Base-by-base conservation (phyloP, 2,329 filamentous ascomycete genomes). In the Ophiostoma populinum region DNA sequence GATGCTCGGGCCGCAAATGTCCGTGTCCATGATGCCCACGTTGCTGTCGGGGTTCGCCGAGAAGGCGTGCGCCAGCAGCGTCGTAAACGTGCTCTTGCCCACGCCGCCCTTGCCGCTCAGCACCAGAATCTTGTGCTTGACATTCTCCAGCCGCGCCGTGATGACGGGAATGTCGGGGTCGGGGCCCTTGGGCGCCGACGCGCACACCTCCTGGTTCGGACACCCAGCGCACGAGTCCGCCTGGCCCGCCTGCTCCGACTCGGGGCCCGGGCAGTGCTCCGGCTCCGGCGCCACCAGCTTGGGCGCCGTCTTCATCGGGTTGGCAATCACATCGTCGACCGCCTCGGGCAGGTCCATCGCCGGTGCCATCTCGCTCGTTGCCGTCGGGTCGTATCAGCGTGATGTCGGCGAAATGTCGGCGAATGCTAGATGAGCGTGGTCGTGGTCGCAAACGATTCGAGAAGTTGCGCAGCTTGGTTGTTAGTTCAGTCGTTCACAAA, bases 11-110 rank as follows among this genome's bases (percentile, higher is more conserved):
- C 90, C 90, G 57, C 85, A 94, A 42, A 98, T 93, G 55, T 98
- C 90, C 6, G 90, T 92, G 56, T 98, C 90, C 83, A 95, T 94
- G 47, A 98, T 77, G 15, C 87, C 90, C 19, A 98, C 81, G 1
- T 73, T 82, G 38, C 63, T 77, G 30, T 77, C 71, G 0, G 77
- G 73, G 53, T 92, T 82, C 11, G 72, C 70, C 82, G 90, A 86
- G 48, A 98, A 92, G 2, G 81, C 86, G 52, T 93, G 83, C 2
- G 81, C 44, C 12, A 46, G 34, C 19, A 46, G 40, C 3, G 41
- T 43, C 6, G 43, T 46, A 15, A 46, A 45, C 1, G 44, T 46
- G 39, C 43, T 45, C 42, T 98, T 98, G 7, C 90, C 90, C 1
- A 98, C 90, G 31, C 90, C 90, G 42, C 90, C 90, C 63, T 95